Evolutionary conservation across 192 early-diverging fungal genomes (phyloP), one percentile per base, ranked within the genome.

Genomic region (Mortierella antarctica): DNA sequence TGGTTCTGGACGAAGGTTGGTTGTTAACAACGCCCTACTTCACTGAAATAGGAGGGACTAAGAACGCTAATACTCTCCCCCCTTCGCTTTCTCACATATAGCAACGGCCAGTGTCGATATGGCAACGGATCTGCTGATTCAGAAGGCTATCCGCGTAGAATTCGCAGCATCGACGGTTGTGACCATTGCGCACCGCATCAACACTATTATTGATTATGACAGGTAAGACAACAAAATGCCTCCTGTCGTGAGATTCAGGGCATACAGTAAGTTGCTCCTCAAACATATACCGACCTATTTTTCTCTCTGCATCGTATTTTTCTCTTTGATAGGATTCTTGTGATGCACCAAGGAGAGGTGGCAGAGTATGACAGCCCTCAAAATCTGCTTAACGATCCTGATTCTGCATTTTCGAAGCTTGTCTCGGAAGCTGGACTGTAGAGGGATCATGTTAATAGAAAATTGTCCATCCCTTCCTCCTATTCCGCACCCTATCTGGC

Each of bases 41-140:
- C 31, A 31, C 31, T 31, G 31, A 31, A 31, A 31, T 31, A 3
- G 31, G 31, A 31, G 31, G 31, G 31, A 31, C 31, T 31, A 31
- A 31, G 31, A 31, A 31, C 3, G 31, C 31, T 31, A 31, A 31
- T 31, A 31, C 81, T 11, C 73, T 89, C 54, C 87, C 86, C 7
- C 82, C 62, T 44, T 31, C 3, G 31, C 3, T 42, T 57, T 57
- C 44, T 45, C 41, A 15, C 44, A 12, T 6, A 31, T 89, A 71
- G 95, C 95, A 10, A 96, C 96, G 11, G 93, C 92, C 13, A 90
- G 89, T 41, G 92, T 95, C 5, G 94, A 95, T 75, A 86, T 91
- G 76, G 92, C 92, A 58, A 96, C 94, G 6, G 95, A 96, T 70
- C 87, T 88, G 6, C 73, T 90, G 52, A 91, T 96, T 59, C 94